phyloP scores from a whole-genome alignment of 2,329 filamentous ascomycete species.

The Ustulina deusta region DNA sequence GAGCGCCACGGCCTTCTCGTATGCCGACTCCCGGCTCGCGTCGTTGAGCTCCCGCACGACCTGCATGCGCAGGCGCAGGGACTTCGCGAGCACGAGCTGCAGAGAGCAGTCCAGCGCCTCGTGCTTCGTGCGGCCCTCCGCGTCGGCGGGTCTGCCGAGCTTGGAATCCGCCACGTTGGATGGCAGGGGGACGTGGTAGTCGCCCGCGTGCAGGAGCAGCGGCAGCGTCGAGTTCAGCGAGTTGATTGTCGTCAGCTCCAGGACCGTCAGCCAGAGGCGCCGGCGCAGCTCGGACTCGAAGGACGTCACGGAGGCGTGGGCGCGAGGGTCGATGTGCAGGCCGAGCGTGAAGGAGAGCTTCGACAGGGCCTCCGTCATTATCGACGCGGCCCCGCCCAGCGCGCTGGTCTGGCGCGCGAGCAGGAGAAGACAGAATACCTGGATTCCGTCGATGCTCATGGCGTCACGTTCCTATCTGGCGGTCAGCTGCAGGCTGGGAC shows the following conservation, averaged over 20 bases:
- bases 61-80: slow-evolving; percentile 41
- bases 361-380: slow-evolving; percentile 48
- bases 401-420: slow-evolving; percentile 44
- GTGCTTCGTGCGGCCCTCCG: slow-evolving; percentile 1
- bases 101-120: slow-evolving; percentile 42
- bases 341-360: slow-evolving; percentile 50
- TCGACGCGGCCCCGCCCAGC: slow-evolving; percentile 45
- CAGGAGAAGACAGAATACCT: slow-evolving; percentile 45
- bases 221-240: slow-evolving; percentile 44
- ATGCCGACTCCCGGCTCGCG: slow-evolving; percentile 21
- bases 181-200: slow-evolving; percentile 39
- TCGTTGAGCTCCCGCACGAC: slow-evolving; percentile 43
- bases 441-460: slow-evolving; percentile 45
- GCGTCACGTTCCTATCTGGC: slow-evolving; percentile 39
- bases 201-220: slow-evolving; percentile 35
- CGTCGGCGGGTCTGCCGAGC: background rate
- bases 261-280: slow-evolving; percentile 49
- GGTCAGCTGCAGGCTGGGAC: slow-evolving; percentile 11
- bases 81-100: slow-evolving; percentile 43
- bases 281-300: slow-evolving; percentile 47
- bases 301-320: slow-evolving; percentile 38
- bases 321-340: slow-evolving; percentile 47
- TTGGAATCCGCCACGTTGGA: slow-evolving; percentile 43
- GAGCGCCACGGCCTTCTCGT: slow-evolving; percentile 37
- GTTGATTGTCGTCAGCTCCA: slow-evolving; percentile 45